phyloP scores from a whole-genome alignment of 768 basidiomycete species.

The Cystobasidium tubakii region DNA sequence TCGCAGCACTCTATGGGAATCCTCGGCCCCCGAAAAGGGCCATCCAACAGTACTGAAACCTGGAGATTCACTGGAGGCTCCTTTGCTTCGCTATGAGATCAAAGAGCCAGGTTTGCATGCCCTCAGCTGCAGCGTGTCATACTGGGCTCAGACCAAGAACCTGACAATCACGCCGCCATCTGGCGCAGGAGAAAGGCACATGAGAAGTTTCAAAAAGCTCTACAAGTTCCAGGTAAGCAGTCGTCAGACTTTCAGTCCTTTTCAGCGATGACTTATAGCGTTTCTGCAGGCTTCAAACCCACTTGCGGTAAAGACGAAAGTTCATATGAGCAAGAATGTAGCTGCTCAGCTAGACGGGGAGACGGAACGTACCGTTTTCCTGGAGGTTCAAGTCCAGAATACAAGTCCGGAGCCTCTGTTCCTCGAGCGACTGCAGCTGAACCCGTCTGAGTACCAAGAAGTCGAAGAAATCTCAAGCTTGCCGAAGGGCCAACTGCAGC shows the following conservation, averaged over 20 bases:
- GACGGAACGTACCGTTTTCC: slow-evolving; percentile 12
- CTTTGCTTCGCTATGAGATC: slow-evolving; percentile 32
- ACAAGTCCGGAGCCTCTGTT: slow-evolving; percentile 11
- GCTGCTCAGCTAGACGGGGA: slow-evolving; percentile 15
- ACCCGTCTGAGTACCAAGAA: background rate
- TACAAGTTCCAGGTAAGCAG: slow-evolving; percentile 30
- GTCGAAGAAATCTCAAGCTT: background rate
- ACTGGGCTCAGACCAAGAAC: background rate
- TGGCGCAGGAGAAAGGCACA: background rate
- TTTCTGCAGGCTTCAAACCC: slow-evolving; percentile 24
- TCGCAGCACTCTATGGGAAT: slow-evolving; percentile 17
- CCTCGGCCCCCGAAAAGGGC: background rate
- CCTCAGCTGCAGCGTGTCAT: slow-evolving; percentile 29
- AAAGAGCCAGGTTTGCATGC: slow-evolving; percentile 29
- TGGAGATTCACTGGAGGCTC: slow-evolving; percentile 27
- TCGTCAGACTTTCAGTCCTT: background rate
- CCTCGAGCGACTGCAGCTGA: slow-evolving; percentile 9
- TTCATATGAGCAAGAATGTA: slow-evolving; percentile 9
- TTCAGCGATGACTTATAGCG: background rate
- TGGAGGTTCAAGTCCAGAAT: slow-evolving; percentile 32
- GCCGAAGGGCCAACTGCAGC: background rate
- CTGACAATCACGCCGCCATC: background rate
- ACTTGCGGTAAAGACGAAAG: slow-evolving; percentile 25
- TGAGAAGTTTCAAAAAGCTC: slow-evolving; percentile 22
- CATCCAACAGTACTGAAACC: slow-evolving; percentile 5